A percentile compares a stretch with the other conserved stretches of the same genome.
phyloP scores from a whole-genome alignment of 139 green algal species.

The Edaphochlamys debaryana region DNA sequence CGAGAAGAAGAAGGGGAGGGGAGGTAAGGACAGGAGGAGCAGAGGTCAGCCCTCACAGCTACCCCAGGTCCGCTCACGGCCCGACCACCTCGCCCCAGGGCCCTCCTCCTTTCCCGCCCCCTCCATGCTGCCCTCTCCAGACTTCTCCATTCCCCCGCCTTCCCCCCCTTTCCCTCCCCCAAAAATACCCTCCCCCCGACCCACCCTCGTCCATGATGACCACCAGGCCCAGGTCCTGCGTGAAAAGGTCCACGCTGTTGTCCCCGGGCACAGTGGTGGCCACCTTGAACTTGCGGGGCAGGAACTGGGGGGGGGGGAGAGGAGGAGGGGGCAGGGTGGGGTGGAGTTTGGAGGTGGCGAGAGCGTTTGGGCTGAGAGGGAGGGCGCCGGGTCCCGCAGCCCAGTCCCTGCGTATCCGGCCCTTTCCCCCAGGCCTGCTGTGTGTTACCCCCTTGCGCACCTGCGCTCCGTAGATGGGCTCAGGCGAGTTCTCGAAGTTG shows the following conservation, averaged over 20 bases:
- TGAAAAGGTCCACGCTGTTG: slow-evolving; percentile 98
- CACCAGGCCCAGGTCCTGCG: slow-evolving; percentile 95
- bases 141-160: no score
- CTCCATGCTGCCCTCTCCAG: no score
- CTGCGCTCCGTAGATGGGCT: slow-evolving; percentile 96
- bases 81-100: no score
- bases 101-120: neutral
- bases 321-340: neutral
- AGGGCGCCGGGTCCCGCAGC: no score
- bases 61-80: no score
- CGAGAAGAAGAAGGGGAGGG: neutral
- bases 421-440: no score
- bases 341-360: no score
- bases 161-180: neutral
- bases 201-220: slow-evolving; percentile 81
- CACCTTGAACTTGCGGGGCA: slow-evolving; percentile 99
- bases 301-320: slow-evolving; percentile 68
- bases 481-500: slow-evolving; percentile 93
- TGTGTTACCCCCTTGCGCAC: neutral
- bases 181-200: neutral
- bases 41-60: neutral
- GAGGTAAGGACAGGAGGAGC: neutral
- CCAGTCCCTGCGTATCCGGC: no score
- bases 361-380: no score
- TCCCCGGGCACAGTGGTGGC: slow-evolving; percentile 90